Percentiles rank a stretch among this genome's conserved stretches.
Conservation (phyloP, 2,329 filamentous ascomycete species). For the Cordyceps tenuipes region DNA sequence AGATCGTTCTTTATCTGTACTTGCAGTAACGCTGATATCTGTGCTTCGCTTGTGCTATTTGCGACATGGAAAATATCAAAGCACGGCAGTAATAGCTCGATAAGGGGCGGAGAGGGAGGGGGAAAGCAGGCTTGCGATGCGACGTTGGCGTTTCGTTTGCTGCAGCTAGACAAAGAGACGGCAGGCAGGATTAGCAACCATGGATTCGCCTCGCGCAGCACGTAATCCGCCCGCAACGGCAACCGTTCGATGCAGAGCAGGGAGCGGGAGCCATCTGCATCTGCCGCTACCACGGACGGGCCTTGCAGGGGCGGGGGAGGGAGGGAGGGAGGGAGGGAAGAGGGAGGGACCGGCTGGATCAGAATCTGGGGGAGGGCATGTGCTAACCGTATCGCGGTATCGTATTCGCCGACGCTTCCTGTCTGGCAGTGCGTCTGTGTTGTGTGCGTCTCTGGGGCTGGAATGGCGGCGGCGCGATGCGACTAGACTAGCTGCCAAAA, state of each 20-base stretch:
- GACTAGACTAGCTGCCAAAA: background rate
- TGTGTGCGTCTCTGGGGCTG: no score
- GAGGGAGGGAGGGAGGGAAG: background rate
- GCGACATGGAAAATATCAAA: background rate
- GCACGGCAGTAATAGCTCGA: no score
- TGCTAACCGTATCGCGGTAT: background rate
- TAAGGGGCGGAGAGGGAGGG: background rate
- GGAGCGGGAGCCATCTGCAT: conserved; percentile 7
- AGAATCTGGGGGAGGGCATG: background rate
- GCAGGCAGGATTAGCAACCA: background rate
- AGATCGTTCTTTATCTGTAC: conserved; percentile 1
- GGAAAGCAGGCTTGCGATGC: background rate
- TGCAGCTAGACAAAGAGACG: conserved; percentile 9
- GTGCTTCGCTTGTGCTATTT: conserved; percentile 2
- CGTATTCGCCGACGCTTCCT: no score
- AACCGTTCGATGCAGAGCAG: conserved; percentile 5
- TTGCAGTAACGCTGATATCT: background rate
- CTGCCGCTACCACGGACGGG: conserved; percentile 3
- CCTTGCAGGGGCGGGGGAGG: background rate
- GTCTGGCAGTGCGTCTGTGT: background rate
- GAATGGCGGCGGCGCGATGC: conserved; percentile 1
- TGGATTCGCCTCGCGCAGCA: background rate
- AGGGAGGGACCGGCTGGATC: background rate
- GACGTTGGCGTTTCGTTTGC: conserved; percentile 6
- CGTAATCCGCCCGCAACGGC: background rate